Percentiles rank a stretch among this genome's conserved stretches.
Conservation (phyloP, 495 filamentous ascomycete species). For the Platismatia glauca region DNA sequence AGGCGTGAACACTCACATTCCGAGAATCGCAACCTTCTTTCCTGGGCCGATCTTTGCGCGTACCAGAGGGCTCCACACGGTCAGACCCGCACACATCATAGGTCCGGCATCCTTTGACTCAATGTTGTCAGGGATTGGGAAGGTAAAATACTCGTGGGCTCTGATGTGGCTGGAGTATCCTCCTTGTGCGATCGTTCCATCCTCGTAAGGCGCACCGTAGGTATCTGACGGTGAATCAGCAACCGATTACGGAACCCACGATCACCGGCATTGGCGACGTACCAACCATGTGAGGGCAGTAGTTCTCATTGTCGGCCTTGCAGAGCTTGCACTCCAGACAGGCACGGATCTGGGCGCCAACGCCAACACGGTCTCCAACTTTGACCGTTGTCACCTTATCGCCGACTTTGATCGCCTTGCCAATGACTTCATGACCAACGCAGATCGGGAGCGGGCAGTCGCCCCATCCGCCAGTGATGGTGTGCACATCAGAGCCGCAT, state of each 20-base stretch:
- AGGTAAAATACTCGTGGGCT: constrained; percentile 62
- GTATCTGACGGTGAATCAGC: constrained; percentile 39
- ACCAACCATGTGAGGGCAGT: constrained; percentile 57
- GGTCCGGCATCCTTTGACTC: constrained; percentile 61
- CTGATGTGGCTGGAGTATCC: constrained; percentile 63
- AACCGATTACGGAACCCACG: too few species aligned
- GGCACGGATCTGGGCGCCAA: constrained; percentile 67
- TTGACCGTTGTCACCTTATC: constrained; percentile 56
- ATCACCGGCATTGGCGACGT: constrained; percentile 13
- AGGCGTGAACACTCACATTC: constrained; percentile 34
- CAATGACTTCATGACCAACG: constrained; percentile 70
- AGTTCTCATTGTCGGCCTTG: constrained; percentile 68
- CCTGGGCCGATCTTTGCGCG: constrained; percentile 25
- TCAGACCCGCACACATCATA: constrained; percentile 85
- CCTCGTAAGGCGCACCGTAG: constrained; percentile 56
- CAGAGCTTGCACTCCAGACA: constrained; percentile 63
- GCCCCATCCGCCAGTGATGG: constrained; percentile 69
- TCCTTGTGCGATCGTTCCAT: constrained; percentile 52
- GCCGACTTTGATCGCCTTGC: constrained; percentile 62
- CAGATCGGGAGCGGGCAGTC: constrained; percentile 57
- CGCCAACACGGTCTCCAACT: constrained; percentile 68
- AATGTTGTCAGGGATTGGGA: constrained; percentile 67
- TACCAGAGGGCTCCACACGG: constrained; percentile 68
- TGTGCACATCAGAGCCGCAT: constrained; percentile 73
- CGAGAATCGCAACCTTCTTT: constrained; percentile 41